Percentiles rank a stretch among this genome's conserved stretches.
These are phyloP conservation scores for Poa pratensis DNA, from an alignment of 176 grass and related monocot species.

Conservation along the genomic window DNA sequence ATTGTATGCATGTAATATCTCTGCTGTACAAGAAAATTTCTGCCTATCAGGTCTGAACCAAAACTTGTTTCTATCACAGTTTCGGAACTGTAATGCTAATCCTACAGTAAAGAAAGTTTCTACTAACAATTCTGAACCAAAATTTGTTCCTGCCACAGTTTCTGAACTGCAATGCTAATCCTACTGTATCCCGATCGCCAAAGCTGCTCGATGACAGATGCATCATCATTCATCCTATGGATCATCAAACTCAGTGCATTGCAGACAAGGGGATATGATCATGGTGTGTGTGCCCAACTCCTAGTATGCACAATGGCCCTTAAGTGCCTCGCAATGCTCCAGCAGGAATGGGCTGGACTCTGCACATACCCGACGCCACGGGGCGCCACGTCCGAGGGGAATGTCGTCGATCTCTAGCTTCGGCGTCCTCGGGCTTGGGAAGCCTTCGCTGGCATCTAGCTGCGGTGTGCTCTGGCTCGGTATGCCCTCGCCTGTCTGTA, in stretches of 20 bases:
- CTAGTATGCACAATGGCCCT: conserved; percentile 15
- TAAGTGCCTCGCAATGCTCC: conserved; percentile 29
- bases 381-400: not conserved
- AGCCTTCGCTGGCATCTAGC: not conserved
- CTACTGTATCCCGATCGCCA: not conserved
- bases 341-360: conserved; percentile 30
- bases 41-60: not conserved
- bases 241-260: conserved; percentile 10
- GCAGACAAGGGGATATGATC: not conserved
- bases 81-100: not conserved
- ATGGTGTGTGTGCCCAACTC: not conserved
- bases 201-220: conserved; percentile 1
- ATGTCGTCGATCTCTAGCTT: conserved; percentile 30
- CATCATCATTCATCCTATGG: not conserved
- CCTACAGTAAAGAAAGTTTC: not conserved
- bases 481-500: not conserved
- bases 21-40: not conserved
- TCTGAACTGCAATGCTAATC: not conserved
- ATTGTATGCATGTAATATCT: not conserved
- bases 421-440: not conserved
- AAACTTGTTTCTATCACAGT: not conserved
- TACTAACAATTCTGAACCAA: not conserved
- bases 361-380: conserved; percentile 34
- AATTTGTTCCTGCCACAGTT: not conserved
- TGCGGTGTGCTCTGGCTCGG: not conserved